Conservation (phyloP, 148 eudicot genomes). For the Amaranthus hypochondriacus region DNA sequence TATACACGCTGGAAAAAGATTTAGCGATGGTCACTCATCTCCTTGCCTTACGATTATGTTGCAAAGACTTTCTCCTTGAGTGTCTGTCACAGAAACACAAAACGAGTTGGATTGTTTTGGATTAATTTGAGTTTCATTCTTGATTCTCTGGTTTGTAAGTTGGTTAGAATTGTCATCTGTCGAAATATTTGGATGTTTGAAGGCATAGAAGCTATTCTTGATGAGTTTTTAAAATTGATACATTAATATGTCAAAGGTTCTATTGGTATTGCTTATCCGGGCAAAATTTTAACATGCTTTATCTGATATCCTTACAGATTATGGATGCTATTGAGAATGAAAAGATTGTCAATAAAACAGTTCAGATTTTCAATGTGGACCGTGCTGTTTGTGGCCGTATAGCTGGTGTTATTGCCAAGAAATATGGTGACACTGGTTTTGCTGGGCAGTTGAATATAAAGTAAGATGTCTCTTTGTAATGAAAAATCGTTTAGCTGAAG, state of each 20-base stretch:
- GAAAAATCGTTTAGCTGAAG: neutral
- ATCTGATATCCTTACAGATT: conserved; percentile 43
- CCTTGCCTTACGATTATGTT: too few relatives aligned
- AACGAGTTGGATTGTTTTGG: too few relatives aligned
- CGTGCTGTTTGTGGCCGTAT: conserved; percentile 98
- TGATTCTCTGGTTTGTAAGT: neutral
- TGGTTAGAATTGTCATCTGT: neutral
- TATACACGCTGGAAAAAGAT: too few relatives aligned
- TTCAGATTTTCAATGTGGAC: conserved; percentile 79
- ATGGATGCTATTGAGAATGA: conserved; percentile 88
- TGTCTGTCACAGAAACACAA: too few relatives aligned
- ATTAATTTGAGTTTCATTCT: too few relatives aligned
- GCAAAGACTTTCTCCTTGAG: too few relatives aligned
- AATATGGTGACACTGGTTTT: conserved; percentile 97
- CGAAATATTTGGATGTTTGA: too few relatives aligned
- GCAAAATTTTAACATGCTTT: neutral
- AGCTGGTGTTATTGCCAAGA: conserved; percentile 93
- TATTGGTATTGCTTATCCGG: neutral
- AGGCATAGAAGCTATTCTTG: neutral
- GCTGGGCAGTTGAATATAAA: conserved; percentile 96
- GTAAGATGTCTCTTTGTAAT: conserved; percentile 35
- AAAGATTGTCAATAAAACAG: conserved; percentile 65
- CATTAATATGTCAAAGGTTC: neutral
- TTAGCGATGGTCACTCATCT: too few relatives aligned
- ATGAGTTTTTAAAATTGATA: too few relatives aligned